These are phyloP conservation scores for Geotrichum macrosporum DNA, from an alignment of 1,139 yeast species.

Conservation along the genomic window DNA sequence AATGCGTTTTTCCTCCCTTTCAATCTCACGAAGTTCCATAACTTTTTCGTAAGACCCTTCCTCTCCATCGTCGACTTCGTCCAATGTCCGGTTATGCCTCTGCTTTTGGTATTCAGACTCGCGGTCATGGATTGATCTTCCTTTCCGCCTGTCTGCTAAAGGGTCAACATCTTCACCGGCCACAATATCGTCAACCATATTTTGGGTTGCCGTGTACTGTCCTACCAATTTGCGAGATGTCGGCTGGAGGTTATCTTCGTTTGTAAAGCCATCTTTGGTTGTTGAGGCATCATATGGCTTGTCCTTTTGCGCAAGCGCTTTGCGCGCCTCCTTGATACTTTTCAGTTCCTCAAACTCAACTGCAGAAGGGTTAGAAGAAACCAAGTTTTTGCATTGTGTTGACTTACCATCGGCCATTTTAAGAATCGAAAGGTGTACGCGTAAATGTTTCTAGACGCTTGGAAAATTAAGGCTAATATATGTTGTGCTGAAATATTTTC, in stretches of 20 bases:
- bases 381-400: background rate
- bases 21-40: constrained; percentile 35
- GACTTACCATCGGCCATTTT: constrained; percentile 16
- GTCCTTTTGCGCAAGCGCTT: no score
- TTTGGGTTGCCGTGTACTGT: constrained; percentile 36
- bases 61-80: constrained; percentile 27
- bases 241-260: constrained; percentile 5
- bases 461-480: no score
- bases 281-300: no score
- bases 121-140: constrained; percentile 36
- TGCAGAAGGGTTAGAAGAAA: background rate
- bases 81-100: constrained; percentile 40
- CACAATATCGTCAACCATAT: constrained; percentile 33
- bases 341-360: constrained; percentile 17
- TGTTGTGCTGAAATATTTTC: constrained; percentile 1
- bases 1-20: constrained; percentile 36
- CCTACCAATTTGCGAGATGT: constrained; percentile 28
- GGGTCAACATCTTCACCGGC: constrained; percentile 42
- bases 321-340: constrained; percentile 14
- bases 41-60: constrained; percentile 29
- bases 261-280: constrained; percentile 1
- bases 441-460: no score
- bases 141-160: constrained; percentile 34
- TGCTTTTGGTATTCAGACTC: constrained; percentile 45
- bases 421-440: no score